Percentiles rank a stretch among this genome's conserved stretches.
Evolutionary conservation across 306 rosid species (phyloP).

Genomic region (Dicorynia guianensis): DNA sequence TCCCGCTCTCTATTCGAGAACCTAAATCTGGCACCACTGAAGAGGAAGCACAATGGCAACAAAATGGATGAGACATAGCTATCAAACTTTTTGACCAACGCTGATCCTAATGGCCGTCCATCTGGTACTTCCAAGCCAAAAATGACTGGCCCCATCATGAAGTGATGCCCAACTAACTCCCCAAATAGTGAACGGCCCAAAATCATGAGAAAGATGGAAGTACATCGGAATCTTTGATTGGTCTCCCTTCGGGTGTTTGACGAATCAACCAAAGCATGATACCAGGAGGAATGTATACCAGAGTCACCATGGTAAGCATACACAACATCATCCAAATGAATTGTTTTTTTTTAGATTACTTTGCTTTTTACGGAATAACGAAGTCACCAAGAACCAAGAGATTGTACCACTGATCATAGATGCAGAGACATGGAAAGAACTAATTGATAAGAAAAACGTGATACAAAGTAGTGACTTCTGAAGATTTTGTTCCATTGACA

Average conservation of each 20-base stretch:
- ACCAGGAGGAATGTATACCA: constrained; percentile 43
- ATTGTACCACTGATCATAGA: constrained; percentile 56
- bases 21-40: constrained; percentile 45
- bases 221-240: constrained; percentile 44
- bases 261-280: constrained; percentile 55
- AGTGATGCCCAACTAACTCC: constrained; percentile 58
- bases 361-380: neutral
- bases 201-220: constrained; percentile 47
- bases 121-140: constrained; percentile 68
- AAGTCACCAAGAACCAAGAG: neutral
- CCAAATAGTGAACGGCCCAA: constrained; percentile 42
- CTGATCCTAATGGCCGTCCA: constrained; percentile 68
- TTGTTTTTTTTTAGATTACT: accelerated
- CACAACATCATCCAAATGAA: neutral
- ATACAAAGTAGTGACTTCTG: neutral
- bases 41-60: constrained; percentile 58
- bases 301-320: constrained; percentile 8
- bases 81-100: constrained; percentile 62
- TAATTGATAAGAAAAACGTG: constrained; percentile 42
- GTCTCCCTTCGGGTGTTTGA: constrained; percentile 38
- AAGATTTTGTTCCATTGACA: constrained; percentile 19
- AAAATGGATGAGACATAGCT: constrained; percentile 35
- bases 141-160: constrained; percentile 54
- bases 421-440: constrained; percentile 60
- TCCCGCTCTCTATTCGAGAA: neutral